Evolutionary conservation across 2,329 filamentous ascomycete genomes (phyloP), one percentile per base, ranked within the genome.

Genomic region (Helotiales sp.): DNA sequence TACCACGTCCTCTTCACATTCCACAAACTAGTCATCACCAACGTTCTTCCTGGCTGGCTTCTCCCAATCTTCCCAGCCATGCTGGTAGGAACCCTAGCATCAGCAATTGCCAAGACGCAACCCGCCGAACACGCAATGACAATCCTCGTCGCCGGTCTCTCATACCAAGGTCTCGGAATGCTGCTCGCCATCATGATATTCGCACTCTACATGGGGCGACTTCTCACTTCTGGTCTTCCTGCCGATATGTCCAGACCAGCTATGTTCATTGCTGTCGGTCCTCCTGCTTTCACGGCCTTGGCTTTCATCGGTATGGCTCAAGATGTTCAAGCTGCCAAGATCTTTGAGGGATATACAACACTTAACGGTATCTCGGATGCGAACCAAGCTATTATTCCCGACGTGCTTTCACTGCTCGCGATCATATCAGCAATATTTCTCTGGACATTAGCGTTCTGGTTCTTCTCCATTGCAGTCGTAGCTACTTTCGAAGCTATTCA

Each of bases 1-100:
- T 91, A 90, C 74, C 85, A 80, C 24, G 83, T 81, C 67, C 75
- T 90, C 36, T 90, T 90, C 71, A 76, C 81, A 5, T 73, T 75
- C 15, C 61, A 68, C 44, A 67, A 80, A 74, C 60, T 86, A 59
- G 77, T 76, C 9, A 73, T 90, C 19, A 81, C 84, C 52, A 84
- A 82, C 40, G 89, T 89, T 81, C 89, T 88, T 79, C 88, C 88
- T 0, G 86, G 86, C 0, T 90, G 87, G 87, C 82, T 90, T 58
- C 73, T 91, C 6, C 87, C 87, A 50, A 87, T 90, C 67, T 91
- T 90, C 71, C 87, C 87, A 17, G 78, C 89, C 70, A 90, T 91
- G 87, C 77, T 91, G 15, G 81, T 82, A 0, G 88, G 88, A 2
- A 90, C 87, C 1, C 84, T 91, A 53, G 86, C 87, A 1, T 82